Conservation (phyloP, 768 basidiomycete genomes). For the Calocybe cyanea region DNA sequence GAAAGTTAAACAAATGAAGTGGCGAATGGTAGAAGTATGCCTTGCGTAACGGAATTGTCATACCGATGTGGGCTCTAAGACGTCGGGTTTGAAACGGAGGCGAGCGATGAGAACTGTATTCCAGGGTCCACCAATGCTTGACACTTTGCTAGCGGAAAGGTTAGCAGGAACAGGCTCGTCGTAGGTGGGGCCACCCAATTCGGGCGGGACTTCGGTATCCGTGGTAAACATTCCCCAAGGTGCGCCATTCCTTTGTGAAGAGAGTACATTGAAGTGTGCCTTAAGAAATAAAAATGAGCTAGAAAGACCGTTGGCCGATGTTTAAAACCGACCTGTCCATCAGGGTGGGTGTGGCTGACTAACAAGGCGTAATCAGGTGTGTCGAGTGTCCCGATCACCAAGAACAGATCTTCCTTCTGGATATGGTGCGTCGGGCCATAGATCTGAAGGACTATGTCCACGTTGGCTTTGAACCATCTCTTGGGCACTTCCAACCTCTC, state of each 20-base stretch:
- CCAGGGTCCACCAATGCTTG: slow-evolving; percentile 39
- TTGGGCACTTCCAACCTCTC: slow-evolving; percentile 59
- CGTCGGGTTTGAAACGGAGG: slow-evolving; percentile 63
- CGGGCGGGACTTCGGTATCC: slow-evolving; percentile 41
- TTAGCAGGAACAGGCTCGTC: slow-evolving; percentile 33
- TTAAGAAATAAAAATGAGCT: slow-evolving; percentile 18
- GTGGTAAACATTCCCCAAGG: slow-evolving; percentile 76
- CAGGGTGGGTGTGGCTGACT: slow-evolving; percentile 67
- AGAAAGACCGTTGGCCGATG: neutral
- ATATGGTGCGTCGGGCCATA: slow-evolving; percentile 48
- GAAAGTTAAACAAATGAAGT: neutral
- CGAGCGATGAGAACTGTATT: slow-evolving; percentile 62
- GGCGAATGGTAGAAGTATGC: no score
- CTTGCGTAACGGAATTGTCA: no score
- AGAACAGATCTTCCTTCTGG: slow-evolving; percentile 54
- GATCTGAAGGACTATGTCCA: slow-evolving; percentile 55
- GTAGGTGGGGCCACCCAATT: slow-evolving; percentile 44
- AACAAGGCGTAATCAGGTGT: slow-evolving; percentile 72
- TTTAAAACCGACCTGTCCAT: slow-evolving; percentile 41
- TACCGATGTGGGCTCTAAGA: slow-evolving; percentile 48
- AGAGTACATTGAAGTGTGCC: slow-evolving; percentile 70
- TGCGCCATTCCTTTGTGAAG: slow-evolving; percentile 44
- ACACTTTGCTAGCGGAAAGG: slow-evolving; percentile 52
- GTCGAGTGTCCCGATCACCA: slow-evolving; percentile 68
- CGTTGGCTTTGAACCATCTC: slow-evolving; percentile 71